phyloP scores from a whole-genome alignment of 192 early-diverging fungal genomes.

The Mortierella claussenii region DNA sequence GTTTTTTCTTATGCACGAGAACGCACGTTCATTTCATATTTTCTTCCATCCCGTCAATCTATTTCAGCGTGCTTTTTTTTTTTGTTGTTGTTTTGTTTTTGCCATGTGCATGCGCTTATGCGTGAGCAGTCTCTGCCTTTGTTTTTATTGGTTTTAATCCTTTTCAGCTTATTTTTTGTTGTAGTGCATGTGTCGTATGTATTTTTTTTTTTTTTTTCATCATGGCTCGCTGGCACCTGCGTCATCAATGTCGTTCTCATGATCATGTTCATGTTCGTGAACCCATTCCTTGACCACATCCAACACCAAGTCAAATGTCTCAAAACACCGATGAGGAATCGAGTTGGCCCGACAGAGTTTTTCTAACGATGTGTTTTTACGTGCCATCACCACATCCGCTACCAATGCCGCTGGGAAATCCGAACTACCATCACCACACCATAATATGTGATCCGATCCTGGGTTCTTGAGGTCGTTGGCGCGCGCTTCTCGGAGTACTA shows the following conservation, averaged over 20 bases:
- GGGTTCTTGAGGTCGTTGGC: slow-evolving; percentile 21
- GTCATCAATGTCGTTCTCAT: too few species aligned
- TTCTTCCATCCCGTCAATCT: too few species aligned
- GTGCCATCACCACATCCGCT: slow-evolving; percentile 25
- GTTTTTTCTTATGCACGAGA: too few species aligned
- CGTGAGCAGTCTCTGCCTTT: background rate
- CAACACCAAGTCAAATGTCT: slow-evolving; percentile 16
- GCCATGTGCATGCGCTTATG: background rate
- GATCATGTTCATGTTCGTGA: background rate
- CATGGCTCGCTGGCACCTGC: too few species aligned
- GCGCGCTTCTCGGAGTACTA: slow-evolving; percentile 30
- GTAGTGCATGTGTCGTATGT: background rate
- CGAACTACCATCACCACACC: slow-evolving; percentile 44
- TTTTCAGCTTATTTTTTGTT: background rate
- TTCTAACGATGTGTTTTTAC: slow-evolving; percentile 29
- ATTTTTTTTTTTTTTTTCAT: background rate
- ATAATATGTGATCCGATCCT: slow-evolving; percentile 21
- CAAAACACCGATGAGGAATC: slow-evolving; percentile 22
- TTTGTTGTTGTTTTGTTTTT: background rate
- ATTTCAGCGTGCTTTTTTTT: background rate
- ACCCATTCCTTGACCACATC: slow-evolving; percentile 27
- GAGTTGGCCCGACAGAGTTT: slow-evolving; percentile 22
- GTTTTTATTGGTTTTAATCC: too few species aligned
- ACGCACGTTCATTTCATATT: too few species aligned
- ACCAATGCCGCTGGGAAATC: slow-evolving; percentile 39